Evolutionary conservation across 768 basidiomycete species (phyloP).

Genomic region (Boletus sensibilis): DNA sequence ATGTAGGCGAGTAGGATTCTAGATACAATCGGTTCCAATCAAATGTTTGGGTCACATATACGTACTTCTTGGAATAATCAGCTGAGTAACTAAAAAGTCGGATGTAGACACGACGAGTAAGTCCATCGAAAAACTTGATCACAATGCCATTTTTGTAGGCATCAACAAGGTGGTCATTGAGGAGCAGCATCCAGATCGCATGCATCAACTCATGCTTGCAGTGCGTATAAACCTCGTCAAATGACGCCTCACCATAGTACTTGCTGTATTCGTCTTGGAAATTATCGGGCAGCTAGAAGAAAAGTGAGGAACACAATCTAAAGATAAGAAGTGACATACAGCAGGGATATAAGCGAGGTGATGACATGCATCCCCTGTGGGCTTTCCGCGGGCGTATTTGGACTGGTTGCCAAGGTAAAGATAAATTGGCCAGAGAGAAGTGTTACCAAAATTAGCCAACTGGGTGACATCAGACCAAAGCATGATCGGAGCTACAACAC

Average conservation of each 20-base stretch:
- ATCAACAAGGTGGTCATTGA: conserved; percentile 13
- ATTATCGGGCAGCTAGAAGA: background rate
- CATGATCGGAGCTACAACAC: background rate
- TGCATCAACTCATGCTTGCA: conserved; percentile 23
- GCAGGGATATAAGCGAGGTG: background rate
- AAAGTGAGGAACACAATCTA: too few relatives aligned
- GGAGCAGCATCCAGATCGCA: conserved; percentile 8
- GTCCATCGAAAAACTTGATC: too few relatives aligned
- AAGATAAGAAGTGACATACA: too few relatives aligned
- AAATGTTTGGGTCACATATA: too few relatives aligned
- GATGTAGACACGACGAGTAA: too few relatives aligned
- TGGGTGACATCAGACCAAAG: background rate
- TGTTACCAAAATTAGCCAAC: too few relatives aligned
- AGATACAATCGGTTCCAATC: too few relatives aligned
- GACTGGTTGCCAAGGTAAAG: background rate
- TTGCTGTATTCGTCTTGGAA: background rate
- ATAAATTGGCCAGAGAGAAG: background rate
- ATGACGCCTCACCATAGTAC: background rate
- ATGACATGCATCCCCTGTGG: background rate
- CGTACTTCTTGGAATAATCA: too few relatives aligned
- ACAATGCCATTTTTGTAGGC: conserved; percentile 19
- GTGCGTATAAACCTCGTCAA: conserved; percentile 1
- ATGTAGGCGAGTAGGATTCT: too few relatives aligned
- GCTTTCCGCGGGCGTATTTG: background rate
- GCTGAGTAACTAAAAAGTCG: too few relatives aligned